Base-by-base conservation (phyloP, 139 green algal species). In the Pseudopediastrum boryanum region DNA sequence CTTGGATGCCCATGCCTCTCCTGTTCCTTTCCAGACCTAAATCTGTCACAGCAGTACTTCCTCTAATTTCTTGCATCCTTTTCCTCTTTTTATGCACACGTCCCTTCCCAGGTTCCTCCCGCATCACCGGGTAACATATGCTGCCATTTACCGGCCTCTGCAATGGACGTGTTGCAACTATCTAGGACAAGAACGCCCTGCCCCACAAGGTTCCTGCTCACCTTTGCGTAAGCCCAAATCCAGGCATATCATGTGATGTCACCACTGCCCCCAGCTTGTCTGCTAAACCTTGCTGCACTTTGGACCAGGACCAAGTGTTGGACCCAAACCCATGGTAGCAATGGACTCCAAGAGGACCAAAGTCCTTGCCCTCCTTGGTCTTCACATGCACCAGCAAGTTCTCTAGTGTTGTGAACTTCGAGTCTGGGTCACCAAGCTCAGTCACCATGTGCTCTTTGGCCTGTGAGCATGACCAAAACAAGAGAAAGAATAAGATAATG, bases 261-360 rank as follows among this genome's bases (percentile, higher is more conserved):
- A 95, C 86, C 50, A 89, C 56, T 0, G 86, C 91, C 3, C 51
- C 43, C 70, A 94, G 58, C 19, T 65, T 39, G 3, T 70, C 67
- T 6, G 90, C 85, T 63, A 94, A 50, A 42, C 52, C 64, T 25
- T 85, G 68, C 75, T 92, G 81, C 13, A 94, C 86, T 29, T 84
- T 87, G 25, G 72, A 83, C 79, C 82, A 97, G 27, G 73, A 89
- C 63, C 82, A 93, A n/a, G 86, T 83, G 78, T 92, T 94, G 31
- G 91, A 89, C 12, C 93, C 93, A 83, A 97, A 97, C n/a, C 93
- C 93, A 76, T 97, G 93, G 62, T 93, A 90, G 83, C 86, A 94
- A 70, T 93, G 89, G n/a, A 93, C 35, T 2, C 79, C 84, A 38
- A 21, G 48, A 25, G 46, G 66, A 10, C 1, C 36, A 12, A 2